These are phyloP conservation scores for Gonapodya sp. DNA, from an alignment of 192 early-diverging fungal species.

Conservation along the genomic window DNA sequence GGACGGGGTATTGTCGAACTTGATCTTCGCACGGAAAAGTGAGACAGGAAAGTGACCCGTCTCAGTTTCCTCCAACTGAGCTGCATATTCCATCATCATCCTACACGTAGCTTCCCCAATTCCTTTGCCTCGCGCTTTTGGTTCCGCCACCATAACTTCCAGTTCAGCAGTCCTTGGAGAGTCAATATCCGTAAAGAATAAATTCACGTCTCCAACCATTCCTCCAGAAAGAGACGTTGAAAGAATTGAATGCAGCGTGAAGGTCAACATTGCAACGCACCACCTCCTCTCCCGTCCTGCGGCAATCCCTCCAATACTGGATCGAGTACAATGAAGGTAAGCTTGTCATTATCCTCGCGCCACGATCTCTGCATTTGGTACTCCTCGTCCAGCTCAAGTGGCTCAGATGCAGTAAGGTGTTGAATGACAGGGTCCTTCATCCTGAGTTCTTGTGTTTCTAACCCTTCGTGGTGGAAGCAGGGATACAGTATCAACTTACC, in stretches of 20 bases:
- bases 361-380: slow-evolving; percentile 90
- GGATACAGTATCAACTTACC: slow-evolving; percentile 44
- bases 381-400: slow-evolving; percentile 84
- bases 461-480: background rate
- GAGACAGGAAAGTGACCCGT: background rate
- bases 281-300: slow-evolving; percentile 13
- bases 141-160: slow-evolving; percentile 87
- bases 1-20: background rate
- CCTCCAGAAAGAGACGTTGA: too few relatives aligned
- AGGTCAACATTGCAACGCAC: background rate
- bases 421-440: background rate
- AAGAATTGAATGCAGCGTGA: slow-evolving; percentile 5
- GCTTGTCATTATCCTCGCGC: slow-evolving; percentile 68
- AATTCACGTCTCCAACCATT: slow-evolving; percentile 94
- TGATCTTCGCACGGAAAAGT: background rate
- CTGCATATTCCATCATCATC: background rate
- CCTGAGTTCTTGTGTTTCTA: background rate
- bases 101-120: background rate
- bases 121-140: background rate
- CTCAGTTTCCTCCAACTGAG: background rate
- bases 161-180: slow-evolving; percentile 63
- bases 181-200: slow-evolving; percentile 80
- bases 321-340: slow-evolving; percentile 25
- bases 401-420: slow-evolving; percentile 85
- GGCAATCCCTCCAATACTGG: slow-evolving; percentile 5